Evolutionary conservation across 805 yeast genomes (phyloP), one percentile per base, ranked within the genome.

Genomic region (Jamesozyma piceae): DNA sequence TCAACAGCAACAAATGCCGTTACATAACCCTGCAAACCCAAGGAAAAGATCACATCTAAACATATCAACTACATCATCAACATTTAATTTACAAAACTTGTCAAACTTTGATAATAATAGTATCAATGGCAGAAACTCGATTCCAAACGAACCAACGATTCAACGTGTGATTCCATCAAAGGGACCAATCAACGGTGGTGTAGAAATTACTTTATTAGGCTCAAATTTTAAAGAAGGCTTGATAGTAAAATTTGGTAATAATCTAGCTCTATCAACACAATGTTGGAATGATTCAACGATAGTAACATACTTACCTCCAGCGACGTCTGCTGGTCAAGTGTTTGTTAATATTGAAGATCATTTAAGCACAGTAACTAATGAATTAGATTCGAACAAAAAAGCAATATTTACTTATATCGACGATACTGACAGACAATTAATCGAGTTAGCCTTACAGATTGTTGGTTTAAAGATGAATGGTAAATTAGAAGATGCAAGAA

Each of bases 381-480:
- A 33, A 13, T 40, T 42, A 18, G 60, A 56, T 44, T 55, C 53
- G 14, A 49, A 49, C 34, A 54, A 58, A 26, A 65, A 63, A 35
- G 55, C 65, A 55, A 71, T 85, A 1, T 92, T 92, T 63, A 88
- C 97, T 0, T 92, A 92, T 57, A 74, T 87, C 36, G 97, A 92
- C 65, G 98, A 92, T 58, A 84, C 96, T 9, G 98, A 92, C 63
- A 75, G 92, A 50, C 96, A 90, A 63, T 73, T 92, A 58, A 85
- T 90, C 58, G 98, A 92, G 65, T 70, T 92, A 49, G 98, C 98
- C 2, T 71, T 92, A 53, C 97, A 92, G 59, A 92, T 92, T 53
- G 96, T 92, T 33, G 98, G 98, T 2, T 70, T 89, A 63, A 90
- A 90, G 65, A 88, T 90, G 96, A 89, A 87, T 57, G 98, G 97